These are phyloP conservation scores for Arabidopsis arenosa DNA, from an alignment of 345 rosid species.

Conservation along the genomic window DNA sequence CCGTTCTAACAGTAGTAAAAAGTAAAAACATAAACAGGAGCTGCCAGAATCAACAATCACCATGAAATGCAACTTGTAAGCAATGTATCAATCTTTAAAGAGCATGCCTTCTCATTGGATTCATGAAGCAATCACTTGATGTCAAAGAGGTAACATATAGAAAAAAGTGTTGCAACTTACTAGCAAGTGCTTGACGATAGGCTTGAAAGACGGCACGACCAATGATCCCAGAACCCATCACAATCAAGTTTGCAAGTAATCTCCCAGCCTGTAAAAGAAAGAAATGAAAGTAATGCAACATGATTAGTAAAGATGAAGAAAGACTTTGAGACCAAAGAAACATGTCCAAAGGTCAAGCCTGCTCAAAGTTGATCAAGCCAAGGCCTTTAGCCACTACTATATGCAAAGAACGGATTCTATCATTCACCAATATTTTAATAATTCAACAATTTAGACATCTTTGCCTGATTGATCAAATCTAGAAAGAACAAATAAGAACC, in stretches of 20 bases:
- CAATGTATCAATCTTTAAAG: slow-evolving; percentile 3
- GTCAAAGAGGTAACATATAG: neutral
- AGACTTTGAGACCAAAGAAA: neutral
- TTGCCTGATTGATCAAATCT: slow-evolving; percentile 1
- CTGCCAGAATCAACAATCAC: slow-evolving; percentile 5
- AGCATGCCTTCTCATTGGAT: neutral
- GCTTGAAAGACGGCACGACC: slow-evolving; percentile 89
- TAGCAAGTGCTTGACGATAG: slow-evolving; percentile 89
- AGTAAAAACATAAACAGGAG: neutral
- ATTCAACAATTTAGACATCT: neutral
- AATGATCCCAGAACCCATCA: slow-evolving; percentile 78
- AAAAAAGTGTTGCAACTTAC: slow-evolving; percentile 47
- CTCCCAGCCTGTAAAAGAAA: slow-evolving; percentile 59
- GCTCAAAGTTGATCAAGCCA: neutral
- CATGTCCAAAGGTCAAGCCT: neutral
- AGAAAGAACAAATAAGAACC: neutral
- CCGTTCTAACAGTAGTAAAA: neutral
- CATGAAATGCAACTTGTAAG: neutral
- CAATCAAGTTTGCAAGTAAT: slow-evolving; percentile 80
- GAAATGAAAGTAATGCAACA: neutral
- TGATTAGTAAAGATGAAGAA: neutral
- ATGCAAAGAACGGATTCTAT: neutral
- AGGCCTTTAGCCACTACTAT: neutral
- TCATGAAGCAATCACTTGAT: slow-evolving; percentile 24
- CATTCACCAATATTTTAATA: neutral